Evolutionary conservation across 306 rosid genomes (phyloP), one percentile per base, ranked within the genome.

Genomic region (Trifolium subterraneum): DNA sequence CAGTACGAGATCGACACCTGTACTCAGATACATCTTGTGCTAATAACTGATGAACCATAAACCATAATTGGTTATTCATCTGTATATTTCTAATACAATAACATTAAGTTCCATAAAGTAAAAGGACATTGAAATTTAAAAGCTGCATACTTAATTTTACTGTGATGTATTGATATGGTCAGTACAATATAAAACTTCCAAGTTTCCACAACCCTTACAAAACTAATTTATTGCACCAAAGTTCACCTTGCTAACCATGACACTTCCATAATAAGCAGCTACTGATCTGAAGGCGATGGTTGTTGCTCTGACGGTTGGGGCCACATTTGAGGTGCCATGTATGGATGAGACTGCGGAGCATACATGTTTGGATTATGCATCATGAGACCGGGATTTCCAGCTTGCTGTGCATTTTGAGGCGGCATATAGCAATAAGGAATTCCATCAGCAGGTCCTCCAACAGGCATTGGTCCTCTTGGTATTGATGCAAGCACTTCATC

Each of bases 401-500:
- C 69, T 54, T 79, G 81, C 5, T 70, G 82, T 64, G 68, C 61
- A 72, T 64, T 77, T 64, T 79, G 82, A 64, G 82, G 82, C 6
- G 82, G 73, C 82, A 79, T 64, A 56, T 79, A 79, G 62, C 82
- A 64, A 55, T 79, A 79, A 54, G 82, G 78, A 79, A 79, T 65
- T 54, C 62, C 60, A 19, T 72, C 82, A 52, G 68, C 31, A 31
- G 82, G 73, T 9, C 78, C 73, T 18, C 73, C 44, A 42, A 72
- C 78, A 72, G 82, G 73, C 68, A 79, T 61, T 66, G 89, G 76
- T 74, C 92, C 96, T 82, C 89, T 80, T 0, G 90, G 89, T 33
- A 90, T 84, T 22, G 96, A 87, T 25, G 88, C 81, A 42, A 87
- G 89, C 70, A 87, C 86, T 77, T 88, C 96, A 42, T 90, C 96